Conservation (phyloP, 768 basidiomycete genomes). For the Chalciporus piperatus region DNA sequence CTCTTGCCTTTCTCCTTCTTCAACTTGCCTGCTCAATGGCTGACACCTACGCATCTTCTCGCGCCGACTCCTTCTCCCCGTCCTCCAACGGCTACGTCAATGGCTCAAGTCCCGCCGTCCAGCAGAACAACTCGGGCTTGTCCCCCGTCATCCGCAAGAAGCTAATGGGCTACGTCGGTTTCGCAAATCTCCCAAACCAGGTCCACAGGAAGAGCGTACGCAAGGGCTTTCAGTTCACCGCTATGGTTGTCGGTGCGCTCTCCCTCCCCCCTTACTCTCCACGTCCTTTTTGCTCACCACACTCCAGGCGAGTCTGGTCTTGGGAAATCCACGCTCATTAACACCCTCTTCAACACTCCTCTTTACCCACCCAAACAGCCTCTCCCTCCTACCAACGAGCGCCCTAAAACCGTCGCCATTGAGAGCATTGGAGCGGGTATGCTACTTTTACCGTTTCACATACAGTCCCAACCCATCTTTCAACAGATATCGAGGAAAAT, state of each 20-base stretch:
- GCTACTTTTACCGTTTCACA: constrained; percentile 8
- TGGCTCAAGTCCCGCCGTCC: constrained; percentile 62
- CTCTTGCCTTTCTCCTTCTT: constrained; percentile 20
- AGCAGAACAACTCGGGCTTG: constrained; percentile 29
- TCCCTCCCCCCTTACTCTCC: constrained; percentile 15
- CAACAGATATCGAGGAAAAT: constrained; percentile 95
- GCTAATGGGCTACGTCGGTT: constrained; percentile 92
- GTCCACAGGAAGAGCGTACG: constrained; percentile 97
- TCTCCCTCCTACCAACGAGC: constrained; percentile 79
- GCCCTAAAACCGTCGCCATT: constrained; percentile 91
- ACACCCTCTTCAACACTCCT: constrained; percentile 96
- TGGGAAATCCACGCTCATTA: constrained; percentile 98
- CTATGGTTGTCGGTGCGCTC: constrained; percentile 96
- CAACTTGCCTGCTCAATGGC: constrained; percentile 50
- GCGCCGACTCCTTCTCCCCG: constrained; percentile 55
- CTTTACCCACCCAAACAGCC: constrained; percentile 90
- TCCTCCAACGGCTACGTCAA: constrained; percentile 59
- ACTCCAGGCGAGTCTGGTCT: constrained; percentile 88
- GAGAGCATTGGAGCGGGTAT: constrained; percentile 97
- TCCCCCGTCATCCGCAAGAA: constrained; percentile 73
- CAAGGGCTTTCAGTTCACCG: constrained; percentile 98
- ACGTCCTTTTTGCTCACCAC: constrained; percentile 5
- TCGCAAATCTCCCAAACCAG: constrained; percentile 98
- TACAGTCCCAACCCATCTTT: constrained; percentile 21
- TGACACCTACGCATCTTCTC: constrained; percentile 70